Evolutionary conservation across 2,329 filamentous ascomycete genomes (phyloP).

Genomic region (Ambrosiella cleistominuta): DNA sequence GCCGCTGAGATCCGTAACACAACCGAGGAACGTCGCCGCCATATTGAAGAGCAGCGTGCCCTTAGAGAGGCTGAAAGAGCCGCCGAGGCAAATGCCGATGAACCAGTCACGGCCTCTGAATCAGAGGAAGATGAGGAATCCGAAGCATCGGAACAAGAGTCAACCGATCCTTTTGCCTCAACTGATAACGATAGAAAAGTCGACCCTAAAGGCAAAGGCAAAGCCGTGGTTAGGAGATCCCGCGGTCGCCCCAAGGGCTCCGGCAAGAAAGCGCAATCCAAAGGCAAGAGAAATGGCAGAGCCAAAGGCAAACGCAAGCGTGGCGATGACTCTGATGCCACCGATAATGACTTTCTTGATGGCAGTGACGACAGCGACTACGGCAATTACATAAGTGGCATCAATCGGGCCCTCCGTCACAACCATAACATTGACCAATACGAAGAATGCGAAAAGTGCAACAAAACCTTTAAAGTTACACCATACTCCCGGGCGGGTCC

Average conservation of each 20-base stretch:
- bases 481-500: slow-evolving; percentile 70
- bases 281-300: slow-evolving; percentile 1
- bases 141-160: background rate
- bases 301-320: slow-evolving; percentile 1
- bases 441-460: slow-evolving; percentile 71
- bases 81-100: slow-evolving; percentile 4
- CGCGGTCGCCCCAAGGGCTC: background rate
- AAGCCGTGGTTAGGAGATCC: background rate
- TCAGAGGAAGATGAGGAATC: background rate
- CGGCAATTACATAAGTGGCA: background rate
- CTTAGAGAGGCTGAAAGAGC: background rate
- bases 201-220: background rate
- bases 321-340: slow-evolving; percentile 21
- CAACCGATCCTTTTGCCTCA: background rate
- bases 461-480: slow-evolving; percentile 82
- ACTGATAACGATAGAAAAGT: background rate
- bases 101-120: background rate
- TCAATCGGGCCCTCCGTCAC: background rate
- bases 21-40: slow-evolving; percentile 30
- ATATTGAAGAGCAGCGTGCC: slow-evolving; percentile 7
- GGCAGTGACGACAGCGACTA: background rate
- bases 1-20: slow-evolving; percentile 35
- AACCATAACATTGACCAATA: slow-evolving; percentile 45
- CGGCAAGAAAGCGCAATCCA: background rate
- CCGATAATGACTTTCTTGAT: slow-evolving; percentile 29